Percentiles rank a stretch among this genome's conserved stretches.
These are phyloP conservation scores for Xerocomus amazonicus DNA, from an alignment of 1,284 basidiomycete genomes.

Conservation along the genomic window DNA sequence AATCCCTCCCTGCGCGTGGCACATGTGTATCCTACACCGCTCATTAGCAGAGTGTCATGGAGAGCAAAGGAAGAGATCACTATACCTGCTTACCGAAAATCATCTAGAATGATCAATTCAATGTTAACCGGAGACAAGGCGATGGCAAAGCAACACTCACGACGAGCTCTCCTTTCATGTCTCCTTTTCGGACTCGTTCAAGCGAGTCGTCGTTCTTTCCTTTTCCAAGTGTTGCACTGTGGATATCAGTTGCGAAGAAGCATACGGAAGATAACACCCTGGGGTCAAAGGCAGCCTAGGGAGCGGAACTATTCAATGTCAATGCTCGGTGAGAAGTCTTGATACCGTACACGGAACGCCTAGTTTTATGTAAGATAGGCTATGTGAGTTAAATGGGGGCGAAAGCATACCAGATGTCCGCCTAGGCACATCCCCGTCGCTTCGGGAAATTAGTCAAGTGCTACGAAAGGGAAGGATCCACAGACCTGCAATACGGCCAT, in stretches of 20 bases:
- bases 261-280: constrained; percentile 84
- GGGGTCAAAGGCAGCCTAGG: constrained; percentile 74
- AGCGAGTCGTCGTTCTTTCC: constrained; percentile 81
- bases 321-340: constrained; percentile 38
- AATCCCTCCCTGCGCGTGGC: constrained; percentile 75
- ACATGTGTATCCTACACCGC: constrained; percentile 77
- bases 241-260: constrained; percentile 92
- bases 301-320: constrained; percentile 37
- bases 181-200: constrained; percentile 65
- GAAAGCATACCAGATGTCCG: constrained; percentile 65
- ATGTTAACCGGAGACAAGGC: constrained; percentile 1
- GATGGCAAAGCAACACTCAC: constrained; percentile 39
- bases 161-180: constrained; percentile 82
- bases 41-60: constrained; percentile 1
- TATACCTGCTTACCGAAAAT: constrained; percentile 89
- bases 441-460: constrained; percentile 27
- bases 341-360: constrained; percentile 24
- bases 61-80: neutral
- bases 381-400: neutral
- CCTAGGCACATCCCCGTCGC: constrained; percentile 86
- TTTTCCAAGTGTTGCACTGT: constrained; percentile 82
- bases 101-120: constrained; percentile 50
- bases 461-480: neutral
- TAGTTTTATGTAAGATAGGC: constrained; percentile 10
- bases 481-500: constrained; percentile 80